Conservation (phyloP, 352 stramenopile genomes). For the Pythium chondricola region DNA sequence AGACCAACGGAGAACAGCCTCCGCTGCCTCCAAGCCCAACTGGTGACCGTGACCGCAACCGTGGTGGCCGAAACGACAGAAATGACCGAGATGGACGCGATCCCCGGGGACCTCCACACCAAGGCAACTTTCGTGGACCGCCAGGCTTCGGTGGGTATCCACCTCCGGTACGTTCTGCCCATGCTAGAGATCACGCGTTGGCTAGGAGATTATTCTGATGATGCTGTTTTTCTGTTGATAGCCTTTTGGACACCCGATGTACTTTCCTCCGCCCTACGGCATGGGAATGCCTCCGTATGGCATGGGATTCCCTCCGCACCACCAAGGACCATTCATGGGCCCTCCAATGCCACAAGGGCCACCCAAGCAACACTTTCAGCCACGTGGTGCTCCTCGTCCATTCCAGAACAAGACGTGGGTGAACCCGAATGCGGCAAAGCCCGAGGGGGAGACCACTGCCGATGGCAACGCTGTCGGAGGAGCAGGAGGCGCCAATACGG, state of each 20-base stretch:
- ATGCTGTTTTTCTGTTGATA: slow-evolving; percentile 16
- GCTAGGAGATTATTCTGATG: slow-evolving; percentile 1
- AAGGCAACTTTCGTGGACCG: slow-evolving; percentile 48
- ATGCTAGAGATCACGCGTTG: background rate
- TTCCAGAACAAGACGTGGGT: slow-evolving; percentile 85
- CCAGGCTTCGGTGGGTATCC: slow-evolving; percentile 59
- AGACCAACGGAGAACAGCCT: slow-evolving; percentile 18
- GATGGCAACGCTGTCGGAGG: slow-evolving; percentile 11
- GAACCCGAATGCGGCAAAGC: slow-evolving; percentile 69
- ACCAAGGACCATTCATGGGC: slow-evolving; percentile 13
- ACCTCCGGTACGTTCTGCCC: slow-evolving; percentile 35
- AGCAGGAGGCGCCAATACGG: background rate
- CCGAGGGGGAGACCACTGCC: slow-evolving; percentile 27
- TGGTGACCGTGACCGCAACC: slow-evolving; percentile 1
- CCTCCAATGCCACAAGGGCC: slow-evolving; percentile 19
- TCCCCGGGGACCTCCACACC: slow-evolving; percentile 23
- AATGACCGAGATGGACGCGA: slow-evolving; percentile 3
- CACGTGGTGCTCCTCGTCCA: slow-evolving; percentile 38
- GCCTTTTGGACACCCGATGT: slow-evolving; percentile 70
- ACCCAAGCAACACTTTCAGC: slow-evolving; percentile 15
- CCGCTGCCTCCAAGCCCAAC: slow-evolving; percentile 25
- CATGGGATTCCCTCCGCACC: slow-evolving; percentile 49
- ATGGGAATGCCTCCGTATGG: slow-evolving; percentile 74
- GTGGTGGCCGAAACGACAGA: slow-evolving; percentile 14
- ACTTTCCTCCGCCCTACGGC: slow-evolving; percentile 60